Evolutionary conservation across 768 basidiomycete species (phyloP), one percentile per base, ranked within the genome.

Genomic region (Macrolepiota fuliginosa): DNA sequence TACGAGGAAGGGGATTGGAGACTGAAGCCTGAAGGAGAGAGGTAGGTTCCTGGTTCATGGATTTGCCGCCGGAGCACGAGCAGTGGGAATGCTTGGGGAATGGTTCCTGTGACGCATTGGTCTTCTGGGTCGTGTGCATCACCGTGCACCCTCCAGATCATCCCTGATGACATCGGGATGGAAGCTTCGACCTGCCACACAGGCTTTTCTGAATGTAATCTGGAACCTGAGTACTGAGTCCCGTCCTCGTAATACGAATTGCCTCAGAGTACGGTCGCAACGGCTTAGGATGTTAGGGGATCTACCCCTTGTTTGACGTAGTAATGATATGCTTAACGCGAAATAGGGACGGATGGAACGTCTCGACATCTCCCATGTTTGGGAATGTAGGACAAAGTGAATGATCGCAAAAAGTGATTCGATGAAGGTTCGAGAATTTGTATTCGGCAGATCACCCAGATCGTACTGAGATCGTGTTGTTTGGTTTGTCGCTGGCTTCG

Each of bases 31-130:
- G 49, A 32, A 24, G 45, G 42, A 53, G 64, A 51, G 32, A 45
- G 54, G 59, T 61, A 50, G 64, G 65, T 63, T 59, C 62, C 58
- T 66, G 70, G 69, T 65, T 67, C 63, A 73, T 68, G 55, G 62
- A 71, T 72, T 54, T 71, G 69, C 73, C 74, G 73, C 66, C 73
- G 73, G 73, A 69, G 67, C 39, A 47, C 51, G 56, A n/a, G 54
- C 58, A 63, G 62, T 58, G 64, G 58, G 63, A 52, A 39, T 62
- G 67, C 74, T 74, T 70, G 56, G 63, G 56, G 63, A 49, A 35
- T 62, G 67, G 75, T 75, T 70, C 75, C 75, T 76, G 75, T 77
- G 76, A 77, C 76, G 75, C 71, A 69, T 63, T 42, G 24, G 35
- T 22, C 25, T n/a, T 32, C 24, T 56, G 25, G 4, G 56, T 42